phyloP scores from a whole-genome alignment of 2,329 filamentous ascomycete genomes.

The Phyllosticta citrichinensis region DNA sequence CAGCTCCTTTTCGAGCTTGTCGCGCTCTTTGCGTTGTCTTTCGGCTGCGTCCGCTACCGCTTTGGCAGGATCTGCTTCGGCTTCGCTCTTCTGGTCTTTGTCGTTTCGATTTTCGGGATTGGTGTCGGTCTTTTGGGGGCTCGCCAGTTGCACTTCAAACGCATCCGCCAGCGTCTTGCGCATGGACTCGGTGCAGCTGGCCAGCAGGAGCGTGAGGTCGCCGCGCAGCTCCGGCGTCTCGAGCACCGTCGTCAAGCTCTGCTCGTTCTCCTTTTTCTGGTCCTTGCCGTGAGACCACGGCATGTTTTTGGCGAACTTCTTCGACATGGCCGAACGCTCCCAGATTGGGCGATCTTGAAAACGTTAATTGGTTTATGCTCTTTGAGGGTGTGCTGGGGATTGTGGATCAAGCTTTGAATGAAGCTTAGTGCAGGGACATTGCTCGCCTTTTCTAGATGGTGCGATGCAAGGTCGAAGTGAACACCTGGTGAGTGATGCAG shows the following conservation, averaged over 20 bases:
- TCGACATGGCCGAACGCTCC: neutral
- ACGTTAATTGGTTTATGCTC: neutral
- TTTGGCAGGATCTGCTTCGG: constrained; percentile 12
- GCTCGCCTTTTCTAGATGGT: neutral
- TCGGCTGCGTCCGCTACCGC: constrained; percentile 13
- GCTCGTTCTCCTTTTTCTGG: neutral
- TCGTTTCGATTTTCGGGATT: constrained; percentile 15
- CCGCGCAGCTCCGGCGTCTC: constrained; percentile 31
- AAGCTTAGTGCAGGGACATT: neutral
- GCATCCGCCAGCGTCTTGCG: constrained; percentile 27
- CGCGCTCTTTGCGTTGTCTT: constrained; percentile 21
- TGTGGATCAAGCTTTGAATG: neutral
- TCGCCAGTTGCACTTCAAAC: constrained; percentile 24
- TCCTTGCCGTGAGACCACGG: constrained; percentile 3
- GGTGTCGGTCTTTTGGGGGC: constrained; percentile 14
- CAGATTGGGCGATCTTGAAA: neutral
- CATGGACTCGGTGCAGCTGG: constrained; percentile 37
- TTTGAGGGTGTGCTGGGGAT: neutral
- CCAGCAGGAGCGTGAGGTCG: constrained; percentile 37
- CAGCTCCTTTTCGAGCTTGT: constrained; percentile 39
- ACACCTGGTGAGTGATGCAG: neutral
- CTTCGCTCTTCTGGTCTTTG: constrained; percentile 18
- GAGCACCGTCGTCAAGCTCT: constrained; percentile 22
- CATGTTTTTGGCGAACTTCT: constrained; percentile 5
- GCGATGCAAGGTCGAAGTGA: constrained; percentile 5